A percentile compares a stretch with the other conserved stretches of the same genome.
These are phyloP conservation scores for Biscogniauxia sp. DNA, from an alignment of 2,329 filamentous ascomycete species.

Conservation along the genomic window DNA sequence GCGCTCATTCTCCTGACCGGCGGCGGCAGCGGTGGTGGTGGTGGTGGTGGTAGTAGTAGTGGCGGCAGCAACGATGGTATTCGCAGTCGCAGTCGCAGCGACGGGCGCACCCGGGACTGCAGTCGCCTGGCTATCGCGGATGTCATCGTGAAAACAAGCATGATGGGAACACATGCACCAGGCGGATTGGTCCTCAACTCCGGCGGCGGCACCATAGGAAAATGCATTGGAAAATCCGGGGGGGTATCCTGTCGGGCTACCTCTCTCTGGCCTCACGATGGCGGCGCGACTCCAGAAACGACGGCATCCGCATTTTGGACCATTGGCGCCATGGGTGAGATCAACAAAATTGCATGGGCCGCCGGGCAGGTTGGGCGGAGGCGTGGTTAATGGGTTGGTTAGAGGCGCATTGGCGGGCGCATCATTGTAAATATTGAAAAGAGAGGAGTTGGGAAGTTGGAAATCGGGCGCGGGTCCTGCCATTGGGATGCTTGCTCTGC, in stretches of 20 bases:
- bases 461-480: slow-evolving; percentile 49
- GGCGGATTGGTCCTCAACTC: slow-evolving; percentile 39
- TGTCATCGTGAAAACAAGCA: slow-evolving; percentile 59
- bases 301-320: slow-evolving; percentile 56
- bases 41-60: too few relatives aligned
- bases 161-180: slow-evolving; percentile 65
- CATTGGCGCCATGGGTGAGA: slow-evolving; percentile 49
- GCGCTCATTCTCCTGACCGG: slow-evolving; percentile 52
- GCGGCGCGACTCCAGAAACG: slow-evolving; percentile 55
- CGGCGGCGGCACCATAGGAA: slow-evolving; percentile 10
- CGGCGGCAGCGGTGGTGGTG: slow-evolving; percentile 15
- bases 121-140: slow-evolving; percentile 28
- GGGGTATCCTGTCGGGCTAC: slow-evolving; percentile 24
- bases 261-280: slow-evolving; percentile 31
- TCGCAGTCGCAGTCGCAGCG: slow-evolving; percentile 10
- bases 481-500: slow-evolving; percentile 44
- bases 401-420: slow-evolving; percentile 27
- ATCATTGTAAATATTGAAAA: slow-evolving; percentile 58
- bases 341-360: slow-evolving; percentile 60
- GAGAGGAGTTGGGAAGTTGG: slow-evolving; percentile 41
- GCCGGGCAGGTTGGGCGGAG: slow-evolving; percentile 41
- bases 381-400: slow-evolving; percentile 27
- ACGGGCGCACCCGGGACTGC: slow-evolving; percentile 15
- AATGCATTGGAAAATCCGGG: slow-evolving; percentile 26
- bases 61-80: too few relatives aligned